Evolutionary conservation across 352 stramenopile genomes (phyloP).

Genomic region (Pythium brassicae): DNA sequence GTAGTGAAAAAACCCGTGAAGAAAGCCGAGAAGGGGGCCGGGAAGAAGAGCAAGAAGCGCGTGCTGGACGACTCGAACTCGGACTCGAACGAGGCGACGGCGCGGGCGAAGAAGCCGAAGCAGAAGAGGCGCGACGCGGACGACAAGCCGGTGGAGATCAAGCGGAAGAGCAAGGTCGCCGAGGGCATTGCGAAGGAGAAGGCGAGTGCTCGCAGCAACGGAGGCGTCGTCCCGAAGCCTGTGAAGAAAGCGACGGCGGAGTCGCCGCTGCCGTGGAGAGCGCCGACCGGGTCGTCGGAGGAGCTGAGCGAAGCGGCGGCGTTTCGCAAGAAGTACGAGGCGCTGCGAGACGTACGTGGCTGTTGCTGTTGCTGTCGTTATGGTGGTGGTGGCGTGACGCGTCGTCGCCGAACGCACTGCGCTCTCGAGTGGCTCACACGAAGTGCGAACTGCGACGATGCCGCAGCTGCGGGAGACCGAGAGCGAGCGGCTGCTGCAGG

Average conservation of each 20-base stretch:
- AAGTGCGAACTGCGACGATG: neutral
- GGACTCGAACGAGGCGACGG: neutral
- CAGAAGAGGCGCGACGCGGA: conserved; percentile 3
- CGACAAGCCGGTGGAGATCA: neutral
- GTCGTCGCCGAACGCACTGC: no score
- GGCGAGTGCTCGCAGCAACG: neutral
- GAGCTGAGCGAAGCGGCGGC: conserved; percentile 6
- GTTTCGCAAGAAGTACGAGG: conserved; percentile 40
- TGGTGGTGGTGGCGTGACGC: neutral
- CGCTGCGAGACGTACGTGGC: conserved; percentile 32
- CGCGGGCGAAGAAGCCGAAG: conserved; percentile 9
- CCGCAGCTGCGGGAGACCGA: conserved; percentile 54
- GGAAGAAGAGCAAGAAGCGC: conserved; percentile 17
- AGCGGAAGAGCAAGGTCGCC: neutral
- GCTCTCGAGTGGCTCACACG: neutral
- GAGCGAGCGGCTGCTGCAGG: conserved; percentile 52
- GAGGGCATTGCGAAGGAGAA: conserved; percentile 8
- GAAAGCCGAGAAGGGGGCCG: conserved; percentile 3
- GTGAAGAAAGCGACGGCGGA: conserved; percentile 2
- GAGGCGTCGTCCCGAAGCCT: neutral
- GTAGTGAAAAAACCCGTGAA: conserved; percentile 9
- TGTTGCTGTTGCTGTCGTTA: neutral
- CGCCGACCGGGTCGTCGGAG: neutral
- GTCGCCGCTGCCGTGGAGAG: neutral
- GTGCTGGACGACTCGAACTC: neutral